A percentile compares a stretch with the other conserved stretches of the same genome.
Evolutionary conservation across 495 filamentous ascomycete genomes (phyloP).

Genomic region (Penicillium angulare): DNA sequence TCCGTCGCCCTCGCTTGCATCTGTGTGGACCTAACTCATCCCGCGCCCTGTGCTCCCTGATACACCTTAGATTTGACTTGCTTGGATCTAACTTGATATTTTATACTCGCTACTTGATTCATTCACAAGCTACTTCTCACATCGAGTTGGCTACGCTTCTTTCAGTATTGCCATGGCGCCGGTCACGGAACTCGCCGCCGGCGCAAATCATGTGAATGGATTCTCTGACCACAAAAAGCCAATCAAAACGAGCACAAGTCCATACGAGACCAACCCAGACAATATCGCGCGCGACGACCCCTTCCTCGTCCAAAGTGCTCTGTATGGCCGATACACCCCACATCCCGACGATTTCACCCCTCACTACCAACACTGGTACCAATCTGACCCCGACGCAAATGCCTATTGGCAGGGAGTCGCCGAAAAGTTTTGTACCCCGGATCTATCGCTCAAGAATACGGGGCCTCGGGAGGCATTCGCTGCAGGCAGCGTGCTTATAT

Average conservation of each 20-base stretch:
- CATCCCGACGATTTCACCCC: constrained; percentile 40
- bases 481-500: constrained; percentile 39
- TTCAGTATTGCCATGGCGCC: constrained; percentile 20
- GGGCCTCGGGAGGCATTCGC: constrained; percentile 37
- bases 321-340: constrained; percentile 44
- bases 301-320: constrained; percentile 32
- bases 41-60: constrained; percentile 14
- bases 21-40: constrained; percentile 21
- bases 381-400: constrained; percentile 27
- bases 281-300: constrained; percentile 37
- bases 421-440: constrained; percentile 27
- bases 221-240: constrained; percentile 10
- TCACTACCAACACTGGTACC: constrained; percentile 34
- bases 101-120: neutral
- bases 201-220: constrained; percentile 29
- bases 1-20: constrained; percentile 13
- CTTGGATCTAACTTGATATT: neutral
- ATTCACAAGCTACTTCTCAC: neutral
- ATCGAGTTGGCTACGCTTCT: neutral
- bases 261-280: constrained; percentile 39
- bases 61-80: neutral
- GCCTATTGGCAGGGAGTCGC: constrained; percentile 38
- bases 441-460: constrained; percentile 36
- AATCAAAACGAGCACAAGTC: constrained; percentile 17
- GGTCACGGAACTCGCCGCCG: constrained; percentile 18